Evolutionary conservation across 257 asterid genomes (phyloP).

Genomic region (Euphrasia confusa): DNA sequence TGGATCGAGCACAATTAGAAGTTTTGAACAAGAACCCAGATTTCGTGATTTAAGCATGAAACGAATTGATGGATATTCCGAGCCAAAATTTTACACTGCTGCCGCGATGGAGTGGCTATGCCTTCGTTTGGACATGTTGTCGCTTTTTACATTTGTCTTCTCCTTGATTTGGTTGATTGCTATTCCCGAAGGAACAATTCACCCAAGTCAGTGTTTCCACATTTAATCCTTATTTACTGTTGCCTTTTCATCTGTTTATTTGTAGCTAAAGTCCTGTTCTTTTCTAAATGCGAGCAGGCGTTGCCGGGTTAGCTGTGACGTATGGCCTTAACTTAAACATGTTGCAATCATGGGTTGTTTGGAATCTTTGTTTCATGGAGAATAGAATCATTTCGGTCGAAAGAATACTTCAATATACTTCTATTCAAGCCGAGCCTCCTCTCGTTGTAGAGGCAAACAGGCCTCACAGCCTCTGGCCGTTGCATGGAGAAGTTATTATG

Average conservation of each 20-base stretch:
- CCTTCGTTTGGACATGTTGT: slow-evolving; percentile 70
- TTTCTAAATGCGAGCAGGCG: slow-evolving; percentile 40
- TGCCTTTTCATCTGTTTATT: not conserved
- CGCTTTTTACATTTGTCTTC: slow-evolving; percentile 62
- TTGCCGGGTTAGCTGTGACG: slow-evolving; percentile 85
- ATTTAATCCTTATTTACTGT: not conserved
- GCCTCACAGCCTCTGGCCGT: slow-evolving; percentile 65
- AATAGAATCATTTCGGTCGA: slow-evolving; percentile 84
- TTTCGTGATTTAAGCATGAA: slow-evolving; percentile 65
- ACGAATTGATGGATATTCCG: slow-evolving; percentile 70
- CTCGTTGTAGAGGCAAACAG: slow-evolving; percentile 59
- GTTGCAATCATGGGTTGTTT: slow-evolving; percentile 62
- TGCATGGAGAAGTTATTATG: slow-evolving; percentile 59
- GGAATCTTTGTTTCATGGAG: slow-evolving; percentile 72
- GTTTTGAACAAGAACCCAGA: slow-evolving; percentile 69
- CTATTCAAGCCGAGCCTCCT: slow-evolving; percentile 70
- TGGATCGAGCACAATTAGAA: slow-evolving; percentile 78
- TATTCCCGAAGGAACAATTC: slow-evolving; percentile 72
- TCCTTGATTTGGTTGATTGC: slow-evolving; percentile 61
- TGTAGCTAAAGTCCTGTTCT: not conserved
- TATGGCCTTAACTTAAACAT: slow-evolving; percentile 76
- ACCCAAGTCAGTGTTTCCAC: slow-evolving; percentile 54
- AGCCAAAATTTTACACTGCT: slow-evolving; percentile 67
- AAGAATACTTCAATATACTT: slow-evolving; percentile 75
- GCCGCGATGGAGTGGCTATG: slow-evolving; percentile 98